phyloP scores from a whole-genome alignment of 139 green algal species.

The Dunaliella sp. region DNA sequence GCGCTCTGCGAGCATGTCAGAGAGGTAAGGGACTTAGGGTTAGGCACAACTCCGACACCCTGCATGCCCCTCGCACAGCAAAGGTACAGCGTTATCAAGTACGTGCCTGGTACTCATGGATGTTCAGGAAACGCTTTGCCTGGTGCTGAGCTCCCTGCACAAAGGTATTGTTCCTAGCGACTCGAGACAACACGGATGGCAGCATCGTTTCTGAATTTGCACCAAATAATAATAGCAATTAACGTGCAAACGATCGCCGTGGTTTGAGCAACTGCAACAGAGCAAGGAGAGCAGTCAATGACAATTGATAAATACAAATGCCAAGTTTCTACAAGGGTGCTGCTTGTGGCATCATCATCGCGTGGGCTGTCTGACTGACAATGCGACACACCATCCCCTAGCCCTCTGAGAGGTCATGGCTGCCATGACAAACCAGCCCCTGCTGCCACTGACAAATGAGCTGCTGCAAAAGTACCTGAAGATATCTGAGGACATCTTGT shows the following conservation, averaged over 20 bases:
- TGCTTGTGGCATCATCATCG: no score
- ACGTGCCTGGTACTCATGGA: conserved; percentile 94
- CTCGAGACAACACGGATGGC: not conserved
- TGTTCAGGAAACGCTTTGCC: conserved; percentile 78
- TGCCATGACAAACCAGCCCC: no score
- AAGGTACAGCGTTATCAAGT: not conserved
- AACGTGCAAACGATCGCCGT: no score
- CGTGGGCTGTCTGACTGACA: no score
- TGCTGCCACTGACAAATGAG: conserved; percentile 21
- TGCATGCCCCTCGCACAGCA: not conserved
- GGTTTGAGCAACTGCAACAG: no score
- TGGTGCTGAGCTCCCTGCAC: conserved; percentile 29
- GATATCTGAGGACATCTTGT: conserved; percentile 17
- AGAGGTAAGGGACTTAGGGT: not conserved
- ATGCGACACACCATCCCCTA: no score
- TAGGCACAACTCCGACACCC: no score
- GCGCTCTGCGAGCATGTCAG: conserved; percentile 72
- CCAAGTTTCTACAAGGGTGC: no score
- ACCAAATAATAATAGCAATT: no score
- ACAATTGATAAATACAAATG: no score
- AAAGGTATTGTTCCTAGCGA: not conserved
- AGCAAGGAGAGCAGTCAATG: no score
- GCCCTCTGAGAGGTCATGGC: no score
- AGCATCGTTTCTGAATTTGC: not conserved
- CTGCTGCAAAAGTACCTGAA: conserved; percentile 40